A percentile compares a stretch with the other conserved stretches of the same genome.
Evolutionary conservation across 2,329 filamentous ascomycete genomes (phyloP).

Genomic region (Colletotrichum eleusines): DNA sequence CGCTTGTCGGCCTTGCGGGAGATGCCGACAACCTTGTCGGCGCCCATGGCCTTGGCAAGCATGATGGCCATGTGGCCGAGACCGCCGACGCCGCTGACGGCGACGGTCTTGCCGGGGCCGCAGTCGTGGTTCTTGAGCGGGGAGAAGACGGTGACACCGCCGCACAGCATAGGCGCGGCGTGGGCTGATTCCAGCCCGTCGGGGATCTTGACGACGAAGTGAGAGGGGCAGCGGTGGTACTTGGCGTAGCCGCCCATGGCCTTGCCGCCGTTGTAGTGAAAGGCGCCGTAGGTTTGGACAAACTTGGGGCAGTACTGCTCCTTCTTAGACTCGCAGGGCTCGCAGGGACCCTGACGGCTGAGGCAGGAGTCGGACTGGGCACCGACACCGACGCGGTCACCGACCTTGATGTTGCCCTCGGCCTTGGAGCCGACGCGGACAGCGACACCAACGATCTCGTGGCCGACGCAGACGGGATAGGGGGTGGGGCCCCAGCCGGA

Average conservation of each 20-base stretch:
- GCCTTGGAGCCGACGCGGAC: conserved; percentile 59
- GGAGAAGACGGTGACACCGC: conserved; percentile 75
- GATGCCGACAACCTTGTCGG: conserved; percentile 71
- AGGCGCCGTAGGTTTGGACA: conserved; percentile 61
- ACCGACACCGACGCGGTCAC: conserved; percentile 70
- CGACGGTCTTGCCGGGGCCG: conserved; percentile 76
- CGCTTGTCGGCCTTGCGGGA: conserved; percentile 66
- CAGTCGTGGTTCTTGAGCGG: conserved; percentile 72
- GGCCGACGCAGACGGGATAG: conserved; percentile 43
- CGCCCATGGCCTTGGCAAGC: conserved; percentile 75
- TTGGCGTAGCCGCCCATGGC: conserved; percentile 54
- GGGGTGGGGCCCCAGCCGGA: conserved; percentile 60
- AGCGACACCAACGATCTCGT: conserved; percentile 61
- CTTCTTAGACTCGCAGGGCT: conserved; percentile 55
- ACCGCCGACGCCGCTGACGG: conserved; percentile 75
- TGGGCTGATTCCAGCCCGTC: conserved; percentile 54
- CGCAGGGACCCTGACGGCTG: conserved; percentile 49
- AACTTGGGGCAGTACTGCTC: conserved; percentile 54
- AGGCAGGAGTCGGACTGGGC: conserved; percentile 69
- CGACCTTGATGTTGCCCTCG: conserved; percentile 60
- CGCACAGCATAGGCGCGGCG: conserved; percentile 76
- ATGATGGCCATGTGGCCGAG: conserved; percentile 77
- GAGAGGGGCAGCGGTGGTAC: conserved; percentile 51
- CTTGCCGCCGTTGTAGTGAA: conserved; percentile 51
- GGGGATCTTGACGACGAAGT: conserved; percentile 66